Base-by-base conservation (phyloP, 2,329 filamentous ascomycete genomes). In the Ceratocystiopsis sp. region DNA sequence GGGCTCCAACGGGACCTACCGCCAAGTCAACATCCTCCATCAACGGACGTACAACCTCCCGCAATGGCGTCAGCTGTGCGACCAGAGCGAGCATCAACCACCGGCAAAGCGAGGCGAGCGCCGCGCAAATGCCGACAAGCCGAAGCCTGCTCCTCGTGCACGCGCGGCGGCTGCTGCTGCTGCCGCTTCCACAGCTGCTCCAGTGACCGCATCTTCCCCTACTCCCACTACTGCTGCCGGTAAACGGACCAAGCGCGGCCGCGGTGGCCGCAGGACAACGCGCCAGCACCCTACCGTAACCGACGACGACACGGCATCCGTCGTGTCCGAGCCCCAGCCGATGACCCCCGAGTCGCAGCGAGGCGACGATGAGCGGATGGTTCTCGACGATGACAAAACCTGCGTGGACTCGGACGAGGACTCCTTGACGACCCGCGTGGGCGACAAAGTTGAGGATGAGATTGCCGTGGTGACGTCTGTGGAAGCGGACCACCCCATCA, bases 1-100 rank as follows among this genome's bases (percentile, higher is more conserved):
- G 69, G 91, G 91, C 37, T 85, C 84, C 42, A 85, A 89, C 57
- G 93, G 91, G 45, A 93, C 84, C 45, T 98, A 95, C 58, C 89
- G 89, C 34, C 91, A 98, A 60, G 84, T 91, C 55, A 98, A 98
- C 57, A 87, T 98, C 46, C 79, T 96, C 55, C 93, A 95, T 62
- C 85, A 93, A 58, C 75, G 91, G 57, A 86, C 86, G 14, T 98
- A 98, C 65, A 98, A 95, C 53, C 68, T 98, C 5, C 89, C 89
- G 1, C 87, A 98, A 61, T 98, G 91, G 91, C 84, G 86, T 52
- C 75, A 84, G 44, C 70, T 96, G 35, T 95, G 87, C 57, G 84
- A 95, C 49, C 86, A 95, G 61, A 87, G 84, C 57, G 87, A 94
- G 54, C 86, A 98, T 58, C 91, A 96, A 54, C 91, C 91, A 11